Percentiles rank a stretch among this genome's conserved stretches.
phyloP scores from a whole-genome alignment of 768 basidiomycete genomes.

The Sporobolomyces roseus region DNA sequence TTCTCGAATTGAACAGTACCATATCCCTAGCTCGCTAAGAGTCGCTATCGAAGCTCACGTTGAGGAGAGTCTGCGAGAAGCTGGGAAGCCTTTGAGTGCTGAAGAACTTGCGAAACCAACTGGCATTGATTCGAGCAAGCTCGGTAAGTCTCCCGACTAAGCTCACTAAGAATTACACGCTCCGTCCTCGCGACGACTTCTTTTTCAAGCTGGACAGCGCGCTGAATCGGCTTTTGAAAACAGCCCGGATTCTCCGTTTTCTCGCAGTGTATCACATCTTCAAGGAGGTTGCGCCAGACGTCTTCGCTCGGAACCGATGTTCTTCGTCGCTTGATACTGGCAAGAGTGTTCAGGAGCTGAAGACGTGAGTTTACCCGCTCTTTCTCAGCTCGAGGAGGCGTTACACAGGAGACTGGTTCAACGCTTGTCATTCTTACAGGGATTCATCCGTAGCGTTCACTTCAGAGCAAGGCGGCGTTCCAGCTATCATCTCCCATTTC shows the following conservation, averaged over 20 bases:
- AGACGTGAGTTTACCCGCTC: background rate
- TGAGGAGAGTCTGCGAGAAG: slow-evolving; percentile 52
- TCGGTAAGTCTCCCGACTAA: slow-evolving; percentile 48
- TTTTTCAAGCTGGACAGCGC: no score
- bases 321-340: slow-evolving; percentile 68
- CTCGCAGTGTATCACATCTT: slow-evolving; percentile 75
- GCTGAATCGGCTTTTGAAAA: background rate
- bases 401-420: no score
- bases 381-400: no score
- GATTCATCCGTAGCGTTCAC: background rate
- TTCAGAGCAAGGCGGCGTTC: background rate
- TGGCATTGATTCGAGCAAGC: slow-evolving; percentile 47
- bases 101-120: slow-evolving; percentile 50
- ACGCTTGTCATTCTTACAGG: background rate
- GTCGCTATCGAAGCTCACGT: slow-evolving; percentile 49
- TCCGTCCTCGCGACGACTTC: no score
- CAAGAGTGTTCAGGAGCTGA: slow-evolving; percentile 56
- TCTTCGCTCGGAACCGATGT: slow-evolving; percentile 68
- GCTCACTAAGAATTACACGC: no score
- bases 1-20: slow-evolving; percentile 44
- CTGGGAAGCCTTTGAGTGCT: slow-evolving; percentile 46
- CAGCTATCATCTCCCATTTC: slow-evolving; percentile 1
- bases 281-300: slow-evolving; percentile 64
- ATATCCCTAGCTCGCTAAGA: slow-evolving; percentile 42
- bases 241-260: slow-evolving; percentile 69